These are phyloP conservation scores for Penicillium palitans DNA, from an alignment of 2,329 filamentous ascomycete species.

Conservation along the genomic window DNA sequence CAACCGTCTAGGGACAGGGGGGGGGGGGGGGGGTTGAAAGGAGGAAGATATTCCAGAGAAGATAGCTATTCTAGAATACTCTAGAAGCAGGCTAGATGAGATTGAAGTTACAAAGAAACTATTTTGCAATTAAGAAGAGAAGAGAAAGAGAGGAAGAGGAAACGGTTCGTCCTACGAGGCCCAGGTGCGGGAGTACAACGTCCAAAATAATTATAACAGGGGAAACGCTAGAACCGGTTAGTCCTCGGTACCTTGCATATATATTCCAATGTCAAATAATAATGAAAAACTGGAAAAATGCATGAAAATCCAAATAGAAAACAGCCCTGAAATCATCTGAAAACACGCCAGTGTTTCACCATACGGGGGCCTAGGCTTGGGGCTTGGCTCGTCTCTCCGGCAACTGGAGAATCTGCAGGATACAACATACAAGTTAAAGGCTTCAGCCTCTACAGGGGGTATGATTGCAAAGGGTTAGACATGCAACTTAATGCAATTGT, in stretches of 20 bases:
- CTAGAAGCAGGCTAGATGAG: background rate
- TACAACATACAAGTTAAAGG: background rate
- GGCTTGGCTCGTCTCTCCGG: conserved; percentile 22
- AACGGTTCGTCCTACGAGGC: background rate
- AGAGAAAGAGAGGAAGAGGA: conserved; percentile 17
- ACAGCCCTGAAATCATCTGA: background rate
- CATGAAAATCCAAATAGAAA: conserved; percentile 11
- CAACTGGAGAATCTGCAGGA: conserved; percentile 17
- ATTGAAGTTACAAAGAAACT: background rate
- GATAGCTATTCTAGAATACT: background rate
- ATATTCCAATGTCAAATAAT: background rate
- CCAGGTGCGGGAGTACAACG: background rate
- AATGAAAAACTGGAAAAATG: background rate
- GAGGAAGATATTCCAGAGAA: background rate
- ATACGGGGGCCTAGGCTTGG: conserved; percentile 3
- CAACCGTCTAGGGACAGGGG: conserved; percentile 5
- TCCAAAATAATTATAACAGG: conserved; percentile 2
- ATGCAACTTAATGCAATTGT: conserved; percentile 3
- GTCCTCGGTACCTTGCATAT: conserved; percentile 14
- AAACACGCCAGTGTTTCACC: conserved; percentile 31
- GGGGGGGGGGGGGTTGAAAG: background rate
- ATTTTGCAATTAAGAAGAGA: background rate
- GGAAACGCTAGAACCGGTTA: background rate
- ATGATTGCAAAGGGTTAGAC: conserved; percentile 4
- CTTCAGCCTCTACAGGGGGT: background rate